phyloP scores from a whole-genome alignment of 2,329 filamentous ascomycete genomes.

The Fusarium mexicanum region DNA sequence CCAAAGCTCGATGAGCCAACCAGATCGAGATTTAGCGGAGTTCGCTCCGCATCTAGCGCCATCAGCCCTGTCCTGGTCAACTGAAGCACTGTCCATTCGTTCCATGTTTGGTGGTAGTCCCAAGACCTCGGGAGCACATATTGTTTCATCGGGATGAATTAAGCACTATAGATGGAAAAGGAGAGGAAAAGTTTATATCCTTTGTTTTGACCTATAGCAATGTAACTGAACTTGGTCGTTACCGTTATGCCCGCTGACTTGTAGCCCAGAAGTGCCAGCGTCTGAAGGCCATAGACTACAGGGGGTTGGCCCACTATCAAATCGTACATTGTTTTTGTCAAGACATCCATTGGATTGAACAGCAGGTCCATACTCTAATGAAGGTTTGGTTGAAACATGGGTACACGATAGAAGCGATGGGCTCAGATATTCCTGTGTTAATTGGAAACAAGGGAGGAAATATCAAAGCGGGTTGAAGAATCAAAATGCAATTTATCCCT shows the following conservation, averaged over 20 bases:
- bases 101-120: not conserved
- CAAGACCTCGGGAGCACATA: not conserved
- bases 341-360: not conserved
- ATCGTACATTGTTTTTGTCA: not conserved
- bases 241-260: not conserved
- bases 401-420: not conserved
- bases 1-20: slow-evolving; percentile 10
- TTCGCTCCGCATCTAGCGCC: slow-evolving; percentile 16
- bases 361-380: not conserved
- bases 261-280: not conserved
- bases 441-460: not conserved
- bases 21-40: not conserved
- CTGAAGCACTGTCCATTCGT: not conserved
- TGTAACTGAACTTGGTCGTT: not conserved
- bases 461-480: not conserved
- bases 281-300: not conserved
- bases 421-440: not conserved
- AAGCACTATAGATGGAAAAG: not conserved
- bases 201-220: not conserved
- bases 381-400: not conserved
- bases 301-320: not conserved
- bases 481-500: not conserved
- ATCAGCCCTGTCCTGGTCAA: slow-evolving; percentile 16
- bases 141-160: not conserved
- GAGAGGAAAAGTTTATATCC: not conserved